phyloP scores from a whole-genome alignment of 75 land plant species.

The Cunninghamia lanceolata region DNA sequence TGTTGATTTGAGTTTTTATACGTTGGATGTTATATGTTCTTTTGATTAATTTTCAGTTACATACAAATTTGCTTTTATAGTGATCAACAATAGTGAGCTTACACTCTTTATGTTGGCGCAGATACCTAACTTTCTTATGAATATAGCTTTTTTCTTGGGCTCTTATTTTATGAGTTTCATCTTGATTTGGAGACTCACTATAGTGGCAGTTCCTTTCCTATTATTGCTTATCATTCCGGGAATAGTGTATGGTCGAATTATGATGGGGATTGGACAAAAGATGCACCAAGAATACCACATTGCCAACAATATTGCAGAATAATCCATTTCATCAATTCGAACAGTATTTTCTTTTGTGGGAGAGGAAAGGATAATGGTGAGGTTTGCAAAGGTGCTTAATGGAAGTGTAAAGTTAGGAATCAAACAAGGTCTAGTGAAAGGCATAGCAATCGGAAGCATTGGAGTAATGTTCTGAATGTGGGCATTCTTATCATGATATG shows the following conservation, averaged over 20 bases:
- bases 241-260: conserved; percentile 15
- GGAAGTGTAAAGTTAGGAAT: conserved; percentile 9
- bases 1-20: too few species aligned
- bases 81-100: too few species aligned
- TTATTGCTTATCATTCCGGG: conserved; percentile 29
- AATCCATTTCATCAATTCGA: conserved; percentile 29
- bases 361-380: conserved; percentile 15
- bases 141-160: conserved; percentile 17
- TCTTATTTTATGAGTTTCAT: conserved; percentile 20
- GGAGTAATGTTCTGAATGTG: conserved; percentile 24
- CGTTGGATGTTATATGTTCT: background rate
- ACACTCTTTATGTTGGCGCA: too few species aligned
- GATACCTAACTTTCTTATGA: conserved; percentile 29
- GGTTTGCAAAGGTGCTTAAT: conserved; percentile 17
- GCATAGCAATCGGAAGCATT: conserved; percentile 23
- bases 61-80: too few species aligned
- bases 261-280: background rate
- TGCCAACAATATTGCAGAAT: conserved; percentile 23
- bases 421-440: conserved; percentile 17
- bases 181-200: conserved; percentile 25
- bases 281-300: conserved; percentile 6
- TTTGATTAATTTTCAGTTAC: background rate
- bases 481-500: conserved; percentile 36
- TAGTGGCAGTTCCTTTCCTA: conserved; percentile 19
- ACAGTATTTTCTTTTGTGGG: conserved; percentile 36